A percentile compares a stretch with the other conserved stretches of the same genome.
These are phyloP conservation scores for Allomyces macrogynus DNA, from an alignment of 192 early-diverging fungal genomes.

Conservation along the genomic window DNA sequence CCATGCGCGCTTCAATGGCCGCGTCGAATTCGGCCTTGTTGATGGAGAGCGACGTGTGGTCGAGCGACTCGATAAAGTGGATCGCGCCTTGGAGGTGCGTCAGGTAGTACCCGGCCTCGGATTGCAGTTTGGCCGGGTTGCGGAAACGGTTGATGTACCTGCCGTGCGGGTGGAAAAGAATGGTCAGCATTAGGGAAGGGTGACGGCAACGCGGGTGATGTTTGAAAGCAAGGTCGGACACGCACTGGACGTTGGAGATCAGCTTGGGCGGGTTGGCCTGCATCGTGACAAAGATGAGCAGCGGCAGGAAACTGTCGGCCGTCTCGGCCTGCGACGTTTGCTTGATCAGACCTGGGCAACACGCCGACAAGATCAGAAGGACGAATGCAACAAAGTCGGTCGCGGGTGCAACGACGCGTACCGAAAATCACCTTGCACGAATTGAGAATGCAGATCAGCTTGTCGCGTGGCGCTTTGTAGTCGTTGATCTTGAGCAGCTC, in stretches of 20 bases:
- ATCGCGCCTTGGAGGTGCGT: conserved; percentile 59
- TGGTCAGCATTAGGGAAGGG: too few relatives aligned
- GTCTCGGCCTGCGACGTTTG: conserved; percentile 33
- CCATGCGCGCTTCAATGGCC: conserved; percentile 3
- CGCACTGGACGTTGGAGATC: conserved; percentile 53
- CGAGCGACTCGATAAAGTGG: conserved; percentile 59
- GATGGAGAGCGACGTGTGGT: conserved; percentile 55
- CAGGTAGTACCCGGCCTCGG: conserved; percentile 60
- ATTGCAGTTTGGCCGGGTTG: conserved; percentile 48
- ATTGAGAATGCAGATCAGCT: conserved; percentile 66
- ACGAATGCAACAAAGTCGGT: too few relatives aligned
- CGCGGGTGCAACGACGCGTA: conserved; percentile 6
- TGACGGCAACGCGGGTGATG: too few relatives aligned
- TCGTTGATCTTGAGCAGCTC: conserved; percentile 64
- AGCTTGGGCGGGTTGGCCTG: conserved; percentile 49
- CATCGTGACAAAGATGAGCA: conserved; percentile 59
- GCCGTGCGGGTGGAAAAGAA: too few relatives aligned
- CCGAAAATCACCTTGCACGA: conserved; percentile 70
- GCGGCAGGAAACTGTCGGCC: conserved; percentile 56
- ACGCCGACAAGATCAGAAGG: too few relatives aligned
- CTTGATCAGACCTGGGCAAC: conserved; percentile 1
- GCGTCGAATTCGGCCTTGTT: conserved; percentile 51
- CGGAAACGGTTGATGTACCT: conserved; percentile 50
- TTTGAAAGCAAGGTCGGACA: too few relatives aligned
- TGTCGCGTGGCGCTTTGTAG: conserved; percentile 66